Base-by-base conservation (phyloP, 164 flowering plant species). In the Vitis cinerea region DNA sequence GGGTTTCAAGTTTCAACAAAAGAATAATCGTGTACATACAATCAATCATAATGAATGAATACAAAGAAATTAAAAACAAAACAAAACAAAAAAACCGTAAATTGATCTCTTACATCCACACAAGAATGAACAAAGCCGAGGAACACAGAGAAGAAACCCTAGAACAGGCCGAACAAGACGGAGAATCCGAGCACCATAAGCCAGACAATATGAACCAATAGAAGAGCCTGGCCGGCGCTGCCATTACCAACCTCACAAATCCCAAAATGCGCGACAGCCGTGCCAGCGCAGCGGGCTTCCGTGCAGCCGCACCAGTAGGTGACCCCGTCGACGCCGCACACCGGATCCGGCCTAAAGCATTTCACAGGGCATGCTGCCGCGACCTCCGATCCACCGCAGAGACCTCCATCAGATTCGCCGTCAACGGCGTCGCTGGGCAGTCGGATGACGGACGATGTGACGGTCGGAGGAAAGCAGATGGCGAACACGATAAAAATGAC, bases 291-390 rank as follows among this genome's bases (percentile, higher is more conserved):
- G n/a, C 65, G 62, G 1, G 92, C 92, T 23, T 88, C 90, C 10
- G 80, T 65, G 72, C 89, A 84, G 12, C 93, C 93, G 73, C 91
- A 89, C 88, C 91, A 87, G 74, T 89, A 89, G 15, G 93, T 89
- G 55, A 86, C 85, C 23, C 91, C 93, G 65, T 89, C 77, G 15
- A 37, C 83, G 62, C 90, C 93, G 71, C 93, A 89, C 5, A 89
- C 91, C 16, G 93, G 91, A 58, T 85, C 86, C 23, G 91, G 29
- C 3, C 91, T 80, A 66, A 89, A 87, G 75, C 93, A 89, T 8
- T 69, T 82, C 48, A 86, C 79, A 8, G 92, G 90, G 70, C 90
- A 86, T 8, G 78, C 71, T 1, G 53, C 31, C 14, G 61, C 13
- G 10, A 13, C 62, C 23, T 17, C 50, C 12, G 70, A 9, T 53